Percentiles rank a stretch among this genome's conserved stretches.
Evolutionary conservation across 2,329 filamentous ascomycete species (phyloP).

Genomic region (Colletotrichum aenigma): DNA sequence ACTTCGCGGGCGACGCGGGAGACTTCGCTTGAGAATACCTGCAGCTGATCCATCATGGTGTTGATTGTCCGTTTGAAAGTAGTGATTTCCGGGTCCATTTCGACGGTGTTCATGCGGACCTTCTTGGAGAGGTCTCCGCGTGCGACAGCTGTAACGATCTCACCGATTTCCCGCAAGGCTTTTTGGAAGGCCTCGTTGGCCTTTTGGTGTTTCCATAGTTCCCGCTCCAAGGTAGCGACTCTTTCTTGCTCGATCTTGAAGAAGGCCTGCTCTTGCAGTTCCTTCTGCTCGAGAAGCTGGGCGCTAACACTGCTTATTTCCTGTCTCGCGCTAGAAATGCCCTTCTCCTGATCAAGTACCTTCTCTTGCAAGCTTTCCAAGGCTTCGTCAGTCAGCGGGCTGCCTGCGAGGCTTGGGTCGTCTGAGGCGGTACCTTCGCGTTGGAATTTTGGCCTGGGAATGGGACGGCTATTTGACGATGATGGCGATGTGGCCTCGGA

Average conservation of each 20-base stretch:
- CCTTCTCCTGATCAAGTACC: slow-evolving; percentile 90
- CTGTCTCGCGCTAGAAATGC: slow-evolving; percentile 85
- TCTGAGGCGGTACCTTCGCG: slow-evolving; percentile 23
- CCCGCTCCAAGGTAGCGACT: slow-evolving; percentile 87
- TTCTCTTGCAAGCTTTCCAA: slow-evolving; percentile 87
- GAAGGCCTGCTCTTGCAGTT: slow-evolving; percentile 81
- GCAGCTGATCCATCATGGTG: slow-evolving; percentile 98
- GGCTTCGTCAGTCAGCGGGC: slow-evolving; percentile 65
- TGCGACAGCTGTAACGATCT: slow-evolving; percentile 95
- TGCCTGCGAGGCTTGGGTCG: slow-evolving; percentile 26
- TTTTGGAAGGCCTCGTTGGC: slow-evolving; percentile 99
- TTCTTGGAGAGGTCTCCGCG: slow-evolving; percentile 96
- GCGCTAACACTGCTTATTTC: slow-evolving; percentile 86
- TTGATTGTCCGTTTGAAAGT: slow-evolving; percentile 99
- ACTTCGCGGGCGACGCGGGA: slow-evolving; percentile 94
- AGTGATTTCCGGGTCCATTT: slow-evolving; percentile 98
- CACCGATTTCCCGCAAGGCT: slow-evolving; percentile 92
- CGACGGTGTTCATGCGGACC: slow-evolving; percentile 91
- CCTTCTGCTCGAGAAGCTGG: slow-evolving; percentile 84
- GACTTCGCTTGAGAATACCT: slow-evolving; percentile 95
- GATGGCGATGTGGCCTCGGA: slow-evolving; percentile 49
- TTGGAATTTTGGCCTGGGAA: slow-evolving; percentile 18
- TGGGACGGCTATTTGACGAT: slow-evolving; percentile 44
- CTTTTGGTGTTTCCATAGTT: slow-evolving; percentile 96
- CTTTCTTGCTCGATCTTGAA: slow-evolving; percentile 85